phyloP scores from a whole-genome alignment of 2,329 filamentous ascomycete species.

The Diaporthe citri region DNA sequence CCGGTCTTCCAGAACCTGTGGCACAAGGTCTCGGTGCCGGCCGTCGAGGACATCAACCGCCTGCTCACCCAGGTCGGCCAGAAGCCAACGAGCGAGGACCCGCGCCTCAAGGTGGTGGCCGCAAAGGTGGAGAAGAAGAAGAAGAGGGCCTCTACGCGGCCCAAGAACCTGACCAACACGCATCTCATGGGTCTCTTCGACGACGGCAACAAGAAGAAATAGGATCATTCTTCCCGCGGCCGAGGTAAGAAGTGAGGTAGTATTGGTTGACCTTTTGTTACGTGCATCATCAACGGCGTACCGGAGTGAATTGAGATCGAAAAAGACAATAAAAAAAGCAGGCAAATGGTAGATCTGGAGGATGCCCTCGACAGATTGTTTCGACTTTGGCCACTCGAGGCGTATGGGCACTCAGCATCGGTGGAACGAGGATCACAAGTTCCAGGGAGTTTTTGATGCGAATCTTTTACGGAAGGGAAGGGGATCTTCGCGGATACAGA shows the following conservation, averaged over 20 bases:
- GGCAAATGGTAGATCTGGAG: background rate
- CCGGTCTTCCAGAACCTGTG: constrained; percentile 87
- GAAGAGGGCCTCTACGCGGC: constrained; percentile 74
- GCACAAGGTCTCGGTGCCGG: constrained; percentile 83
- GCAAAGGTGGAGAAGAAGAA: constrained; percentile 80
- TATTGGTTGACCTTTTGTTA: constrained; percentile 2
- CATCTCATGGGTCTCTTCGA: constrained; percentile 88
- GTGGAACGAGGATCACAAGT: constrained; percentile 8
- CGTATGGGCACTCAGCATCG: constrained; percentile 27
- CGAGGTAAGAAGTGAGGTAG: constrained; percentile 11
- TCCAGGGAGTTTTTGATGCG: constrained; percentile 16
- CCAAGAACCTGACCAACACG: constrained; percentile 86
- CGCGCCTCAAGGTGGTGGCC: constrained; percentile 67
- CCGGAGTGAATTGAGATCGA: constrained; percentile 19
- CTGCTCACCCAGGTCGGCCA: constrained; percentile 83
- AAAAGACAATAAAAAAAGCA: background rate
- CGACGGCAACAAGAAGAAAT: constrained; percentile 63
- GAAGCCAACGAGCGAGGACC: constrained; percentile 87
- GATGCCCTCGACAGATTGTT: constrained; percentile 30
- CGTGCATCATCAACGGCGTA: constrained; percentile 37
- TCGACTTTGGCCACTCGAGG: constrained; percentile 15
- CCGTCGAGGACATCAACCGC: constrained; percentile 80
- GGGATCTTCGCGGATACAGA: background rate
- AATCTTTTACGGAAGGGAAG: background rate
- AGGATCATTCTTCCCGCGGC: constrained; percentile 46